Percentiles rank a stretch among this genome's conserved stretches.
These are phyloP conservation scores for Trichoderma arundinaceum DNA, from an alignment of 2,329 filamentous ascomycete species.

Conservation along the genomic window DNA sequence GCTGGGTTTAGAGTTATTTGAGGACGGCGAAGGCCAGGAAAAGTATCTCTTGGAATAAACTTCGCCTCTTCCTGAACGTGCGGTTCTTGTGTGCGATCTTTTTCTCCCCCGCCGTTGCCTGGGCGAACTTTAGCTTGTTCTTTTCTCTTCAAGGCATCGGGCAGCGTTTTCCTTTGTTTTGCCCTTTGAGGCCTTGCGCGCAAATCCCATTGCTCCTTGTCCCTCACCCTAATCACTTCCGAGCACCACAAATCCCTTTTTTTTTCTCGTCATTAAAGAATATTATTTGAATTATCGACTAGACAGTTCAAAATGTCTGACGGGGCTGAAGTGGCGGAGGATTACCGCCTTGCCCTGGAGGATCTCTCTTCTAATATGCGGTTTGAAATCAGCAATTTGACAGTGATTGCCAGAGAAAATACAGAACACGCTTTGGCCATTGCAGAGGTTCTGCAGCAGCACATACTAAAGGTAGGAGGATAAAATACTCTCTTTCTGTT, in stretches of 20 bases:
- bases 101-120: not conserved
- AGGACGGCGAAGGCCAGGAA: conserved; percentile 36
- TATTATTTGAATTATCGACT: conserved; percentile 25
- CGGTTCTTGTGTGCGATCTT: conserved; percentile 35
- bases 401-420: conserved; percentile 95
- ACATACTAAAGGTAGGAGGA: conserved; percentile 89
- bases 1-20: conserved; percentile 37
- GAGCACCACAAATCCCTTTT: not conserved
- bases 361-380: conserved; percentile 90
- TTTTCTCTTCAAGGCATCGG: conserved; percentile 10
- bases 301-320: conserved; percentile 53
- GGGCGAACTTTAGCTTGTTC: conserved; percentile 16
- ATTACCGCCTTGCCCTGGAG: conserved; percentile 91
- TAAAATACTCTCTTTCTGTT: not conserved
- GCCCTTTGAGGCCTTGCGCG: not conserved
- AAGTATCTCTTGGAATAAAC: conserved; percentile 42
- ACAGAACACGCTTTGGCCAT: conserved; percentile 95
- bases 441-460: conserved; percentile 85
- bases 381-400: conserved; percentile 96
- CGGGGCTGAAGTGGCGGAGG: conserved; percentile 86
- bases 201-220: not conserved
- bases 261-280: conserved; percentile 19
- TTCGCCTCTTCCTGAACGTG: conserved; percentile 39
- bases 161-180: conserved; percentile 15
- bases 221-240: conserved; percentile 6